These are phyloP conservation scores for Colletotrichum gloeosporioides DNA, from an alignment of 2,329 filamentous ascomycete species.

Conservation along the genomic window DNA sequence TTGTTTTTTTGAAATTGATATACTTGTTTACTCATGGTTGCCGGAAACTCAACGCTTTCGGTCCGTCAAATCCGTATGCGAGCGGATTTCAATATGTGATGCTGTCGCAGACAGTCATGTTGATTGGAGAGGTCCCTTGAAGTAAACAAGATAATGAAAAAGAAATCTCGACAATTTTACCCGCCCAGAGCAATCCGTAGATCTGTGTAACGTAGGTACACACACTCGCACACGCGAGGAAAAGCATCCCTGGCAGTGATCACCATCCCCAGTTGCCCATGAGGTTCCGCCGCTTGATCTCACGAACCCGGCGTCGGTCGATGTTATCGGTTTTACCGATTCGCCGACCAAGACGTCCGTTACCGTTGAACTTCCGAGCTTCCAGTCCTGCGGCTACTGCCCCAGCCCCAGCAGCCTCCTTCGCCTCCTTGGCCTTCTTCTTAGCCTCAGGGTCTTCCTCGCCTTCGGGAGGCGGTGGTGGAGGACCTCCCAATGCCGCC, in stretches of 20 bases:
- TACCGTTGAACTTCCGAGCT: neutral
- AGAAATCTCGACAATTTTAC: neutral
- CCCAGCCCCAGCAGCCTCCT: neutral
- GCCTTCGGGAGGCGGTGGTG: neutral
- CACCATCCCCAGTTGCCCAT: slow-evolving; percentile 5
- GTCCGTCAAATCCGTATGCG: neutral
- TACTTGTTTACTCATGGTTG: neutral
- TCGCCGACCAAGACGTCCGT: neutral
- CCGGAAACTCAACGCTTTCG: neutral
- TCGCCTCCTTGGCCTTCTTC: slow-evolving; percentile 12
- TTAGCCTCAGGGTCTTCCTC: neutral
- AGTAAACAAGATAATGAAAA: neutral
- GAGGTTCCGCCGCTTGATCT: slow-evolving; percentile 1
- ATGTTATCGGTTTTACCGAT: neutral
- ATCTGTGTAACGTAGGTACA: neutral
- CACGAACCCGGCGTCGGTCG: neutral
- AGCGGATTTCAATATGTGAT: neutral
- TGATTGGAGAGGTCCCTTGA: neutral
- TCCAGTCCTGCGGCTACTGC: neutral
- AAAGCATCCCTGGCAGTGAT: neutral
- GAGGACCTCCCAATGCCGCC: neutral
- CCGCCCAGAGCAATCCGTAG: neutral
- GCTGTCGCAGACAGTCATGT: neutral
- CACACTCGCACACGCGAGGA: neutral
- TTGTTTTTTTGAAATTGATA: neutral